Conservation (phyloP, 2,329 filamentous ascomycete genomes). For the Penicillium freii region DNA sequence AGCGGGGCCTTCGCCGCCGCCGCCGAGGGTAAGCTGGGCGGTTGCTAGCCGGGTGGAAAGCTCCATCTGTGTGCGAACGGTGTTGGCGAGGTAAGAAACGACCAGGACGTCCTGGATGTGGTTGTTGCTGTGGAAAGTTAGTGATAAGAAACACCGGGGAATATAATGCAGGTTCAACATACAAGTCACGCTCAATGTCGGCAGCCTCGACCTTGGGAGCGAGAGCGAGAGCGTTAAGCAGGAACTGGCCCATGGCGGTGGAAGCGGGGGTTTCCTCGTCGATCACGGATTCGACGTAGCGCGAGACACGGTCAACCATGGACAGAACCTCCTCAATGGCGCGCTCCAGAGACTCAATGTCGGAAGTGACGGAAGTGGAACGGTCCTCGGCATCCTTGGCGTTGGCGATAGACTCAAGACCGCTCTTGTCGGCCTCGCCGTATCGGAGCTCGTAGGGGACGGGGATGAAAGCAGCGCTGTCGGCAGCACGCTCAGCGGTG, state of each 20-base stretch:
- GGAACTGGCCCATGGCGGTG: conserved; percentile 87
- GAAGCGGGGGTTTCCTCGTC: conserved; percentile 84
- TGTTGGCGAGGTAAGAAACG: conserved; percentile 97
- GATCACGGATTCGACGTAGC: conserved; percentile 88
- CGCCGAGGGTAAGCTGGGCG: conserved; percentile 62
- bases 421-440: conserved; percentile 72
- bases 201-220: conserved; percentile 90
- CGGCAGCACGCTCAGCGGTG: conserved; percentile 88
- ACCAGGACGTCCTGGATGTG: conserved; percentile 99
- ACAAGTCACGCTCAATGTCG: conserved; percentile 94
- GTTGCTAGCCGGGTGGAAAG: conserved; percentile 91
- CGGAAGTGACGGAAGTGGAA: conserved; percentile 70
- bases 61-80: conserved; percentile 97
- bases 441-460: conserved; percentile 94
- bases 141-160: conserved; percentile 12
- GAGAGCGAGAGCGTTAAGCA: conserved; percentile 88
- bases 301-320: conserved; percentile 85
- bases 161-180: conserved; percentile 30
- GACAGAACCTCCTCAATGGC: conserved; percentile 83
- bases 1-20: conserved; percentile 45
- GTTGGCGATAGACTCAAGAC: conserved; percentile 77
- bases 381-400: conserved; percentile 78
- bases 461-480: conserved; percentile 96
- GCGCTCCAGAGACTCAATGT: conserved; percentile 84
- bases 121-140: conserved; percentile 69